phyloP scores from a whole-genome alignment of 2,329 filamentous ascomycete genomes.

The Aspergillus fructus region DNA sequence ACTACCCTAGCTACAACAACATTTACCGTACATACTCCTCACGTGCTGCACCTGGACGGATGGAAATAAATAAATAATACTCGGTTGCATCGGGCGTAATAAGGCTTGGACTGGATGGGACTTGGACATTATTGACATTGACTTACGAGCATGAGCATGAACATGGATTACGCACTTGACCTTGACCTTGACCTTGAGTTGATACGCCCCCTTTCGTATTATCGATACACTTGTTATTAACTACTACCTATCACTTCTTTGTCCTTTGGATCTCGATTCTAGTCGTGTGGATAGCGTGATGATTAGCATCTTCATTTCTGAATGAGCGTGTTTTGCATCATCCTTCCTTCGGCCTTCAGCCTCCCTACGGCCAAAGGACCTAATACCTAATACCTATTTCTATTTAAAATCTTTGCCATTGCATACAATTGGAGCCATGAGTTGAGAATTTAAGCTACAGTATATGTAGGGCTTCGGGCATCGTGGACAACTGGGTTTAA shows the following conservation, averaged over 20 bases:
- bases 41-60: neutral
- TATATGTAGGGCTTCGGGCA: neutral
- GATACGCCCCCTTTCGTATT: neutral
- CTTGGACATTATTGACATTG: neutral
- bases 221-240: neutral
- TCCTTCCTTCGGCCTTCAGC: neutral
- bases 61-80: neutral
- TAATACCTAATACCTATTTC: neutral
- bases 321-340: neutral
- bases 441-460: neutral
- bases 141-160: neutral
- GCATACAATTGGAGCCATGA: neutral
- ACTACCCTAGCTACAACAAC: neutral
- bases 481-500: too few relatives aligned
- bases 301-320: neutral
- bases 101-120: neutral
- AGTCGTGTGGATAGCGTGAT: neutral
- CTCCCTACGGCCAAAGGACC: too few relatives aligned
- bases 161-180: neutral
- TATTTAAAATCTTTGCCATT: neutral
- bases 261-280: neutral
- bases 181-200: neutral
- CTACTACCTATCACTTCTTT: neutral
- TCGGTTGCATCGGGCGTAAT: constrained; percentile 1
- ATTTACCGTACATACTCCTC: neutral